These are phyloP conservation scores for Agaricus blazei DNA, from an alignment of 768 basidiomycete genomes.

Conservation along the genomic window DNA sequence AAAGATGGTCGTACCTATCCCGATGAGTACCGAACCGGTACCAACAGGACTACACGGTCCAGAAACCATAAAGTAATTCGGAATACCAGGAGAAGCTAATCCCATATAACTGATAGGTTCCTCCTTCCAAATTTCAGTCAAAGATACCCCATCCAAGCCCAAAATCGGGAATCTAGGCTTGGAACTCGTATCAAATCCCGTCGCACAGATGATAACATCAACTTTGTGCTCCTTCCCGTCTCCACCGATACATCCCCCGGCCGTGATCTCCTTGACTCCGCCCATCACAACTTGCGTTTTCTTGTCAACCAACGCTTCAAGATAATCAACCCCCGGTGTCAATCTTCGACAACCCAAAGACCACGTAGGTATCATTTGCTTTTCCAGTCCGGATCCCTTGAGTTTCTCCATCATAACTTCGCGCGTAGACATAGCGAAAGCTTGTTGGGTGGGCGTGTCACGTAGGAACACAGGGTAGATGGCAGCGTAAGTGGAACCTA, in stretches of 20 bases:
- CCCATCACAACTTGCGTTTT: constrained; percentile 24
- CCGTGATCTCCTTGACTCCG: constrained; percentile 21
- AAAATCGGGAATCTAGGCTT: constrained; percentile 25
- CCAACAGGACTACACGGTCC: too few relatives aligned
- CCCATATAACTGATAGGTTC: constrained; percentile 24
- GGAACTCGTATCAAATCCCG: constrained; percentile 27
- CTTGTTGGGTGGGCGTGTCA: constrained; percentile 25
- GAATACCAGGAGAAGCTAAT: constrained; percentile 21
- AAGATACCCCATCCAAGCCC: constrained; percentile 18
- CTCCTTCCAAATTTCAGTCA: constrained; percentile 23
- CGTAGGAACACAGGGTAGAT: constrained; percentile 21
- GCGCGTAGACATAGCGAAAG: constrained; percentile 16
- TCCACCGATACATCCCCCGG: constrained; percentile 19
- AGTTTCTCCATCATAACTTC: constrained; percentile 36
- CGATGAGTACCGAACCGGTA: too few relatives aligned
- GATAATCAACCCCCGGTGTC: constrained; percentile 25
- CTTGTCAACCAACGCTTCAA: constrained; percentile 22
- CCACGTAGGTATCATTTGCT: constrained; percentile 26
- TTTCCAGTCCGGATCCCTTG: constrained; percentile 32
- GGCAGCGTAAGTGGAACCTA: constrained; percentile 31
- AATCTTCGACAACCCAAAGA: constrained; percentile 26
- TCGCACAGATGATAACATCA: constrained; percentile 28
- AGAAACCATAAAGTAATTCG: background rate
- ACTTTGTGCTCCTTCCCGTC: constrained; percentile 21
- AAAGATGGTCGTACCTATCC: too few relatives aligned